Percentiles rank a stretch among this genome's conserved stretches.
Evolutionary conservation across 768 basidiomycete genomes (phyloP).

Genomic region (Psilocybe cubensis): DNA sequence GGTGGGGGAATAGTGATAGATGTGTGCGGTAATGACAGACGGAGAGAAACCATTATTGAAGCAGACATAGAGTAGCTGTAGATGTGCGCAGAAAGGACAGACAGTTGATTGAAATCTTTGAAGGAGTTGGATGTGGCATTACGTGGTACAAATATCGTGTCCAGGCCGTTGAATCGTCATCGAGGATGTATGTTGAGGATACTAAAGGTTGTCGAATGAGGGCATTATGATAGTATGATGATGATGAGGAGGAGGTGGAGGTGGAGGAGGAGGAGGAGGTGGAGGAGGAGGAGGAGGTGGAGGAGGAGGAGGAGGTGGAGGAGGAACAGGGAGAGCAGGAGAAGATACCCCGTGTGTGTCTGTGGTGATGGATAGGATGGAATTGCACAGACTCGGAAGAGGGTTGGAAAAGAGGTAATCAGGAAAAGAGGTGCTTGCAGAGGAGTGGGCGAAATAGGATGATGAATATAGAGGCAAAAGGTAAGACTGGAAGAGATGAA

Average conservation of each 20-base stretch:
- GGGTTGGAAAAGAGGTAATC: neutral
- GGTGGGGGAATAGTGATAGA: neutral
- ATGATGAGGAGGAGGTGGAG: too few species aligned
- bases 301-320: neutral
- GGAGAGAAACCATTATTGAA: neutral
- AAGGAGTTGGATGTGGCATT: neutral
- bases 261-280: neutral
- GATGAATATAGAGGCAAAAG: neutral
- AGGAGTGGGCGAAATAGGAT: neutral
- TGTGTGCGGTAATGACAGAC: neutral
- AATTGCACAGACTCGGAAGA: neutral
- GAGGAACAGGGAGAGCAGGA: neutral
- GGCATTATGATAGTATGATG: too few species aligned
- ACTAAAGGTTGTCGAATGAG: too few species aligned
- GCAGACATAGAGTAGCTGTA: neutral
- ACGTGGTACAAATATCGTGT: neutral
- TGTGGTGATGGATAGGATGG: neutral
- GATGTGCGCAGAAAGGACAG: neutral
- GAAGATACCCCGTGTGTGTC: neutral
- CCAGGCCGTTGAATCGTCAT: too few species aligned
- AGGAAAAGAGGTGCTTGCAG: neutral
- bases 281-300: neutral
- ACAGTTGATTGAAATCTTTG: neutral
- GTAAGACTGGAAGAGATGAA: too few species aligned
- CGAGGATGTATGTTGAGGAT: too few species aligned